Evolutionary conservation across 2,329 filamentous ascomycete genomes (phyloP).

Genomic region (Ophiocordyceps unilateralis): DNA sequence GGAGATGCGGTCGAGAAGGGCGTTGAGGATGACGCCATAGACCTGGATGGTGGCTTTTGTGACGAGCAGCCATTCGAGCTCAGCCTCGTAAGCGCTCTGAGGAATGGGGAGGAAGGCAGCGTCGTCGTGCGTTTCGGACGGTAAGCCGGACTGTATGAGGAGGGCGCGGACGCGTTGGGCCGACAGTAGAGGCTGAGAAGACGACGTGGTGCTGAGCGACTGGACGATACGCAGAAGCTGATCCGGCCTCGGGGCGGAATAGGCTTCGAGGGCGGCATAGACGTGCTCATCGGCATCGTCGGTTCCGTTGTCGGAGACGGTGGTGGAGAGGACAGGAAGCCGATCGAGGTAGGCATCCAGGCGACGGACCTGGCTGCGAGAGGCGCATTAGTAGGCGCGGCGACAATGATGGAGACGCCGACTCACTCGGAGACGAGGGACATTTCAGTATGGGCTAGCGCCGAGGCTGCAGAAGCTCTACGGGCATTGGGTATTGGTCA

Average conservation of each 20-base stretch:
- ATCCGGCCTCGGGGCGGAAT: slow-evolving; percentile 36
- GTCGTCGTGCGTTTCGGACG: slow-evolving; percentile 19
- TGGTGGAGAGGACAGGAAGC: slow-evolving; percentile 25
- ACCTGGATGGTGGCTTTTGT: slow-evolving; percentile 87
- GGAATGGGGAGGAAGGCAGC: slow-evolving; percentile 10
- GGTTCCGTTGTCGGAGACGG: slow-evolving; percentile 23
- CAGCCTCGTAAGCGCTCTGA: slow-evolving; percentile 44
- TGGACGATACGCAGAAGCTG: slow-evolving; percentile 52
- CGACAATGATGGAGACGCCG: background rate
- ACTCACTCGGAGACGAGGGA: slow-evolving; percentile 30
- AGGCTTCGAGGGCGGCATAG: slow-evolving; percentile 19
- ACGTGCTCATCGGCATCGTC: slow-evolving; percentile 17
- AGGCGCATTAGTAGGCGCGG: slow-evolving; percentile 3
- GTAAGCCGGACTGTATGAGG: slow-evolving; percentile 44
- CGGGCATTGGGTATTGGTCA: too few species aligned
- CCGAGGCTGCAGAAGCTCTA: too few species aligned
- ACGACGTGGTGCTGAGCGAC: slow-evolving; percentile 51
- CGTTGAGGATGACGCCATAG: slow-evolving; percentile 64
- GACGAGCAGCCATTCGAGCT: slow-evolving; percentile 79
- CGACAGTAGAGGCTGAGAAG: slow-evolving; percentile 44
- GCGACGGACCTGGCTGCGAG: slow-evolving; percentile 38
- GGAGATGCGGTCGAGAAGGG: slow-evolving; percentile 66
- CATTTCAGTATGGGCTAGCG: slow-evolving; percentile 17
- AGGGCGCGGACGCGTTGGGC: slow-evolving; percentile 41
- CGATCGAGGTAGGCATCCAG: slow-evolving; percentile 50